Conservation (phyloP, 176 grass and related monocot species). For the Musa acuminata region DNA sequence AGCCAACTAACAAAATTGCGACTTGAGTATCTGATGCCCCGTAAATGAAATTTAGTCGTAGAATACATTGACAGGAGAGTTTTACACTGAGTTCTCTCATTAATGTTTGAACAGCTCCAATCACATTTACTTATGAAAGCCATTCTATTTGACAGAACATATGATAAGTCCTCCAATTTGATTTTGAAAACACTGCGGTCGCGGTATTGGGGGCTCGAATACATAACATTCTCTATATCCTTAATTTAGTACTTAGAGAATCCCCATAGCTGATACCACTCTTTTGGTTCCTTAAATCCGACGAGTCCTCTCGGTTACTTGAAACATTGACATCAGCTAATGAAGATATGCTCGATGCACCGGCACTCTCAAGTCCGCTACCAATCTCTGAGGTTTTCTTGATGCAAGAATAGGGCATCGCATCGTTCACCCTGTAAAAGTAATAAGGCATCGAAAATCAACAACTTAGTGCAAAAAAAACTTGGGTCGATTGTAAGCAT, state of each 20-base stretch:
- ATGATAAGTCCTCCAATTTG: neutral
- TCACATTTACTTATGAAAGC: neutral
- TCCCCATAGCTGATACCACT: slow-evolving; percentile 41
- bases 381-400: slow-evolving; percentile 49
- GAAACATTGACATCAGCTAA: slow-evolving; percentile 44
- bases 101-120: neutral
- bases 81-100: neutral
- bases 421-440: slow-evolving; percentile 47
- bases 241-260: slow-evolving; percentile 49
- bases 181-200: neutral
- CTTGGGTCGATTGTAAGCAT: neutral
- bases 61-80: neutral
- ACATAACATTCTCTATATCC: slow-evolving; percentile 33
- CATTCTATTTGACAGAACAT: neutral
- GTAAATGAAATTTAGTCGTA: too few species aligned
- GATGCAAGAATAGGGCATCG: slow-evolving; percentile 35
- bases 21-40: too few species aligned
- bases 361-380: slow-evolving; percentile 32
- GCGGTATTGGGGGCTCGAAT: neutral
- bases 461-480: neutral
- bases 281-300: slow-evolving; percentile 42
- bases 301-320: slow-evolving; percentile 39
- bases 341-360: slow-evolving; percentile 37
- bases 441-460: neutral
- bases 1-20: too few species aligned